Conservation (phyloP, 2,329 filamentous ascomycete genomes). For the Penicillium sp. region DNA sequence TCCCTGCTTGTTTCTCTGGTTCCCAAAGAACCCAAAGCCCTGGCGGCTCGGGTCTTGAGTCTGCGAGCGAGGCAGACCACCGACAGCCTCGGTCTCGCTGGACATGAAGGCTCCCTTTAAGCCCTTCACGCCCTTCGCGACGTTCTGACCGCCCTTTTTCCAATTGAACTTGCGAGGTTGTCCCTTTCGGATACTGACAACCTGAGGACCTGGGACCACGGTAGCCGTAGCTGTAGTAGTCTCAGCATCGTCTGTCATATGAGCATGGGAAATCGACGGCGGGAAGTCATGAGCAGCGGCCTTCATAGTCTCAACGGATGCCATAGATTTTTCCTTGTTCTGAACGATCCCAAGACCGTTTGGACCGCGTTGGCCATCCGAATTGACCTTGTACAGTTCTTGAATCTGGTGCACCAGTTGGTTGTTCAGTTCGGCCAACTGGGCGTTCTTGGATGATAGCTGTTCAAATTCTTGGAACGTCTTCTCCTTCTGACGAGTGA, state of each 20-base stretch:
- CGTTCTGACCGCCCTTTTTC: constrained; percentile 93
- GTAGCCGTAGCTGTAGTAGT: constrained; percentile 56
- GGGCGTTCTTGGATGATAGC: constrained; percentile 87
- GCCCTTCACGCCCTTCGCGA: constrained; percentile 93
- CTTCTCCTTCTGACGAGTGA: constrained; percentile 84
- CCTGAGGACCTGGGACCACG: constrained; percentile 73
- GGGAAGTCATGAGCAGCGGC: constrained; percentile 50
- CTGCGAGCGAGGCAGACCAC: constrained; percentile 37
- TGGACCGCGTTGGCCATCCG: constrained; percentile 34
- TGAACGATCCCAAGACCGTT: constrained; percentile 63
- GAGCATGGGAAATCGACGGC: constrained; percentile 56
- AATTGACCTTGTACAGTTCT: constrained; percentile 78
- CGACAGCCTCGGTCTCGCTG: constrained; percentile 52
- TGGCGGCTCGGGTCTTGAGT: constrained; percentile 51
- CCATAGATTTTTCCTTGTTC: constrained; percentile 51
- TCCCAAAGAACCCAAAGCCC: constrained; percentile 70
- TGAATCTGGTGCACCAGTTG: constrained; percentile 93
- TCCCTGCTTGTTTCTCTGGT: constrained; percentile 44
- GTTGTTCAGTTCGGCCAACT: constrained; percentile 92
- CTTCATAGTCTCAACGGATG: constrained; percentile 46
- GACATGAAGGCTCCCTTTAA: constrained; percentile 87
- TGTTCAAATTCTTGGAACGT: constrained; percentile 95
- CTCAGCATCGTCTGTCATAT: constrained; percentile 64
- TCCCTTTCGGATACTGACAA: constrained; percentile 91
- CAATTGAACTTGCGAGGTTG: constrained; percentile 97